Evolutionary conservation across 192 early-diverging fungal genomes (phyloP), one percentile per base, ranked within the genome.

Genomic region (Umbelopsis sp.): DNA sequence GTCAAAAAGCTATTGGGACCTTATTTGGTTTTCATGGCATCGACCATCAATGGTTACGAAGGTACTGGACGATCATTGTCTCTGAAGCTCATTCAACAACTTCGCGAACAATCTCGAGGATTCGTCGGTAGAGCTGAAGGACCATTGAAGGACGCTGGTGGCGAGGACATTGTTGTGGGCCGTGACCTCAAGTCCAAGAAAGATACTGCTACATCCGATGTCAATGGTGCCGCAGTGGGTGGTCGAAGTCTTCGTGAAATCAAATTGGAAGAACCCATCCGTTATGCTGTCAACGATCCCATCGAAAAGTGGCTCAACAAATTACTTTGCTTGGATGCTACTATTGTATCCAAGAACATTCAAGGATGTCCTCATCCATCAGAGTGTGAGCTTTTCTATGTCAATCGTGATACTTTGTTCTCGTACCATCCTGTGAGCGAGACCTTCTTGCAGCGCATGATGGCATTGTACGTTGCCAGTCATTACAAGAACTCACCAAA

Each of bases 401-500:
- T 99, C 64, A 96, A 95, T 81, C 91, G 97, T 67, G 97, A 99
- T 78, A 95, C 97, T 33, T 86, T 99, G 53, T 99, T 99, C 85
- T 97, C 95, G 44, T 97, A 92, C 80, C 97, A 99, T 77, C 95
- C 97, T 10, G 96, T 97, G 8, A 92, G 91, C 13, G 97, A 99
- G 77, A 90, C 92, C 2, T 99, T 99, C 79, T 80, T 99, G 83
- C 97, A 98, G 81, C 91, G 91, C 51, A 98, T 99, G 91, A 97
- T 99, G 94, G 87, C 90, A 4, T 79, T 99, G 37, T 99, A 98
- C 71, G 96, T 98, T 30, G 94, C 97, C 22, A 95, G 94, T 79
- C 97, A 99, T 80, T 99, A 99, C 90, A 99, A 99, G 81, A 99
- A 99, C 83, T 93, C 92, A 46, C 98, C 98, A 35, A 97, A 99